Evolutionary conservation across 805 yeast species (phyloP).

Genomic region (Tetrapisispora iriomotensis): DNA sequence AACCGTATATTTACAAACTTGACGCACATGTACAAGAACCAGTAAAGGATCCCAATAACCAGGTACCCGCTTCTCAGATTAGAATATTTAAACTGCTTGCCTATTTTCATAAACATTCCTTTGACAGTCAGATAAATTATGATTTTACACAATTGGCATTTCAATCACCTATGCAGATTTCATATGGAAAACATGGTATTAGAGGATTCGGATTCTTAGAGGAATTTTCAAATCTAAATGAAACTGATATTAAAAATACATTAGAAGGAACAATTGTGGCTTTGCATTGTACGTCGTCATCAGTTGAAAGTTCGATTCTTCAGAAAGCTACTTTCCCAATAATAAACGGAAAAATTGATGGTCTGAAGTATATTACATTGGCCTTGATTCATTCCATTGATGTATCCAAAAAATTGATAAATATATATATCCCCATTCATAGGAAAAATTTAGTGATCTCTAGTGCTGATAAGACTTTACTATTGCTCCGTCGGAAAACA

Average conservation of each 20-base stretch:
- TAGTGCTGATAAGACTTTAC: conserved; percentile 22
- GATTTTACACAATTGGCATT: conserved; percentile 37
- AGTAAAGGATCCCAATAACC: conserved; percentile 5
- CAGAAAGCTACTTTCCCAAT: conserved; percentile 22
- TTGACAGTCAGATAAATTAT: conserved; percentile 13
- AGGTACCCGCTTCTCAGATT: conserved; percentile 42
- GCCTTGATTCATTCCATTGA: conserved; percentile 63
- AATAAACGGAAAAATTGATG: conserved; percentile 4
- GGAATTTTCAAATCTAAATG: conserved; percentile 24
- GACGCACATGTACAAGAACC: conserved; percentile 30
- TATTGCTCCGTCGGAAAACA: conserved; percentile 53
- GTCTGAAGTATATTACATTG: conserved; percentile 21
- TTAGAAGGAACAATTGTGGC: conserved; percentile 32
- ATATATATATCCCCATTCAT: conserved; percentile 45
- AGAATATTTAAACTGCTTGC: conserved; percentile 42
- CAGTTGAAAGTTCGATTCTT: not conserved
- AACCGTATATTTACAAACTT: conserved; percentile 22
- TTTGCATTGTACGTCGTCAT: conserved; percentile 11
- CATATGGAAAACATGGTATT: conserved; percentile 32
- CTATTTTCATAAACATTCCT: conserved; percentile 40
- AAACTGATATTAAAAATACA: conserved; percentile 28
- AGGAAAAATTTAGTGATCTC: conserved; percentile 10
- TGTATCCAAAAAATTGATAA: conserved; percentile 30
- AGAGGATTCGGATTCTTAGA: conserved; percentile 31
- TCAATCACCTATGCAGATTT: conserved; percentile 33